Evolutionary conservation across 2,329 filamentous ascomycete species (phyloP).

Genomic region (Ophiostoma quercus): DNA sequence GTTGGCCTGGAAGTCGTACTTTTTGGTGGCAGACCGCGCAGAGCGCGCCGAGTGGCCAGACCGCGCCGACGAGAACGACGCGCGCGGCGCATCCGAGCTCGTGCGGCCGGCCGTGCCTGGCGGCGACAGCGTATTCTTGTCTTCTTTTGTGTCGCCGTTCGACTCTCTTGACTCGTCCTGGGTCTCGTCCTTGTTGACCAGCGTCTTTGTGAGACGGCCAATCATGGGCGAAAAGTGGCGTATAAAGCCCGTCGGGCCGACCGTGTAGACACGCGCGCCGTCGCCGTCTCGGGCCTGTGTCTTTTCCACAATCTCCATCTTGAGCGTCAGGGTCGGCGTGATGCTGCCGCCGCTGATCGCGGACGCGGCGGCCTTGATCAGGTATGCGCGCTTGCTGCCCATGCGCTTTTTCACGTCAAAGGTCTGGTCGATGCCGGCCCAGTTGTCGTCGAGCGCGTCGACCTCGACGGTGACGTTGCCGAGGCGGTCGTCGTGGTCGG

Average conservation of each 20-base stretch:
- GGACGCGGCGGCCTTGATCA: constrained; percentile 63
- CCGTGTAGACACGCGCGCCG: constrained; percentile 67
- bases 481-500: constrained; percentile 79
- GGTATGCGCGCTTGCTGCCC: constrained; percentile 81
- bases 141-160: neutral
- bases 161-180: constrained; percentile 42
- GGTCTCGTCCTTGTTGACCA: constrained; percentile 57
- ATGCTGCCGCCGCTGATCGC: constrained; percentile 60
- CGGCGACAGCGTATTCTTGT: constrained; percentile 48
- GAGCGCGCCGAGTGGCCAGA: neutral
- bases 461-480: constrained; percentile 76
- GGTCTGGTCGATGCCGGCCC: constrained; percentile 59
- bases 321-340: constrained; percentile 65
- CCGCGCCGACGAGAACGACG: neutral
- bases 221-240: constrained; percentile 88
- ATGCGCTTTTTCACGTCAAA: constrained; percentile 76
- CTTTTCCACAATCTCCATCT: constrained; percentile 69
- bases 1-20: constrained; percentile 76
- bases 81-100: neutral
- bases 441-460: constrained; percentile 54
- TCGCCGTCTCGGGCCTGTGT: constrained; percentile 61
- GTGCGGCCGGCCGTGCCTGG: neutral
- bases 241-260: constrained; percentile 70
- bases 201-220: constrained; percentile 70
- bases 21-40: neutral